Base-by-base conservation (phyloP, 192 early-diverging fungal species). In the Thamnidium elegans region DNA sequence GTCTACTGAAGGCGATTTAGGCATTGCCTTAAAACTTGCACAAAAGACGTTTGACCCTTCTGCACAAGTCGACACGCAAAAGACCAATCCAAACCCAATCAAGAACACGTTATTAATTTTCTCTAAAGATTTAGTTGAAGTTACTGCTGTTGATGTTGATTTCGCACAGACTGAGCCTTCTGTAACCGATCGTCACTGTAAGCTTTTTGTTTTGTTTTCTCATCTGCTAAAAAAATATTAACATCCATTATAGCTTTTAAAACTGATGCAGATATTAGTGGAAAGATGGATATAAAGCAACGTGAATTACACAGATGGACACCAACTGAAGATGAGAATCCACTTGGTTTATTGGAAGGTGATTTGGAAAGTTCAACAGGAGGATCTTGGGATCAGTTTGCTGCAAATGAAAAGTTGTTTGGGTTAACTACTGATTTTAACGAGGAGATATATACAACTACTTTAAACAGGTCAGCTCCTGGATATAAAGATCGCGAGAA, bases 371-470 rank as follows among this genome's bases (percentile, higher is more conserved):
- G 8, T 65, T 66, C 50, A 70, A 68, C 58, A 34, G 58, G n/a
- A 15, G 52, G 44, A 39, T 69, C 74, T 17, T 99, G 97, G 97
- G 95, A 99, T 75, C 97, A 99, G 73, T 99, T 99, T 85, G 90
- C 86, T 4, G 89, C 84, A 3, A 99, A 99, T 68, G 93, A 96
- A 73, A 72, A 80, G 63, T 81, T 93, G 47, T 99, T 99, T 86
- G 97, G 97, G 1, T 85, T 99, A 51, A 92, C 81, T 6, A 95
- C 96, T 4, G 94, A 99, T 73, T 99, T 93, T 79, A 81, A 97
- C 68, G 95, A 97, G 62, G 94, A 96, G 55, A 74, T 99, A 3
- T 99, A 99, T 73, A 99, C 97, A 1, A 99, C 97, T 7, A 86
- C 81, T 26, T 78, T 99, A 55, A 94, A 99, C 69, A 80, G 90